Conservation (phyloP, 2,329 filamentous ascomycete species). For the Myotisia sp. region DNA sequence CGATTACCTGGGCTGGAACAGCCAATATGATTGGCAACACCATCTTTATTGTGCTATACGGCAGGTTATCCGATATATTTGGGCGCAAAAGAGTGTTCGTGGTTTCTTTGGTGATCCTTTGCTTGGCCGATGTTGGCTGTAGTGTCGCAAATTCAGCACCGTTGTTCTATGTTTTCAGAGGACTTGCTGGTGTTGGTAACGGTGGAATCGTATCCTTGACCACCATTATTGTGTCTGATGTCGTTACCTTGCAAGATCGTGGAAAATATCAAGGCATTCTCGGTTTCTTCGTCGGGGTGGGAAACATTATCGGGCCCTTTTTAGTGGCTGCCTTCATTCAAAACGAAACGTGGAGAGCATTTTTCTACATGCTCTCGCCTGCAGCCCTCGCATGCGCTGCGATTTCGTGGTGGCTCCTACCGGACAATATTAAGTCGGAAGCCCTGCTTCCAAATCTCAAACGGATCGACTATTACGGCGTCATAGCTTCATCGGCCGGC, state of each 20-base stretch:
- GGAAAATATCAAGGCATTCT: slow-evolving; percentile 46
- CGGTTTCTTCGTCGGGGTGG: slow-evolving; percentile 39
- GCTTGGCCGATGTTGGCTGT: slow-evolving; percentile 44
- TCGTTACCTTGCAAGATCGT: slow-evolving; percentile 44
- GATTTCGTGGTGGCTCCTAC: too few species aligned
- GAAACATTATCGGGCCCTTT: slow-evolving; percentile 42
- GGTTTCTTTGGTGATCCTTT: slow-evolving; percentile 30
- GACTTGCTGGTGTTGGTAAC: slow-evolving; percentile 44
- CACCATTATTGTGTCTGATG: slow-evolving; percentile 49
- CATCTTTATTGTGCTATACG: slow-evolving; percentile 37
- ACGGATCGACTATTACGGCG: too few species aligned
- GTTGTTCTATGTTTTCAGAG: slow-evolving; percentile 48
- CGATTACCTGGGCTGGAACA: slow-evolving; percentile 1
- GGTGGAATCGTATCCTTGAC: slow-evolving; percentile 45
- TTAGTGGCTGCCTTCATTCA: slow-evolving; percentile 37
- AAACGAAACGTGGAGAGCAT: background rate
- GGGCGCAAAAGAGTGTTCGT: slow-evolving; percentile 46
- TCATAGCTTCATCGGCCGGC: too few species aligned
- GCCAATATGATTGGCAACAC: slow-evolving; percentile 14
- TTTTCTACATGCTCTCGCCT: background rate
- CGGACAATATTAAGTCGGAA: too few species aligned
- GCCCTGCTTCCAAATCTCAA: too few species aligned
- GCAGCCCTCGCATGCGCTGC: too few species aligned
- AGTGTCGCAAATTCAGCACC: slow-evolving; percentile 42
- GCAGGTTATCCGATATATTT: slow-evolving; percentile 46